Base-by-base conservation (phyloP, 208 protist species). In the Phytomonas sp. region DNA sequence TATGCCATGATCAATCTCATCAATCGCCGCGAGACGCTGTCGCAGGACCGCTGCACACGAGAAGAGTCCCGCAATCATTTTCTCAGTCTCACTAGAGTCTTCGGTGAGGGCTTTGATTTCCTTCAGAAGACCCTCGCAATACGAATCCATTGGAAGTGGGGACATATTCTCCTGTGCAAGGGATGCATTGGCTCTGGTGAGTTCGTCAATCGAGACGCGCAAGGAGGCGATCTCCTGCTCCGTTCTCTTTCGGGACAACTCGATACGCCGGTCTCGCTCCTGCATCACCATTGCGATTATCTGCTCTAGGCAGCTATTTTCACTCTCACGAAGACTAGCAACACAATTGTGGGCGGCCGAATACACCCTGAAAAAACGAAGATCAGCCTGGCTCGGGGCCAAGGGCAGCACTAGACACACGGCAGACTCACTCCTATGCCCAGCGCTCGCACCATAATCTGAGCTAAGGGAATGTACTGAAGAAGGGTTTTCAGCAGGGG, bases 91-190 rank as follows among this genome's bases (percentile, higher is more conserved):
- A 23, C 72, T 78, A 1, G 87, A 68, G 46, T 86, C 81, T 51
- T 88, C 79, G 7, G 77, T 77, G n/a, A 78, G 79, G 29, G 84
- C 83, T 31, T 80, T 82, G n/a, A 89, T 68, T 60, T 76, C 81
- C 36, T 77, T 75, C 37, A 76, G 78, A 32, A 93, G 80, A 70
- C 86, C 83, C 74, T 87, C 78, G 29, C 77, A 76, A 68, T 93
- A 84, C 31, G 85, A 80, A 68, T 95, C 89, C 29, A 73, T 70
- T n/a, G 84, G 87, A 11, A 93, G 73, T 6, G 83, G 87, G 51
- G 76, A 80, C 67, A 77, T 84, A 74, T 88, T 90, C 65, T 93
- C 89, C 37, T 80, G 72, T 26, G 76, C 76, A 32, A 92, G 83
- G 68, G 76, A 76, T 26, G 69, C 75, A 68, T 93, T 91, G 43